Evolutionary conservation across 2,329 filamentous ascomycete genomes (phyloP).

Genomic region (Hortaea werneckii): DNA sequence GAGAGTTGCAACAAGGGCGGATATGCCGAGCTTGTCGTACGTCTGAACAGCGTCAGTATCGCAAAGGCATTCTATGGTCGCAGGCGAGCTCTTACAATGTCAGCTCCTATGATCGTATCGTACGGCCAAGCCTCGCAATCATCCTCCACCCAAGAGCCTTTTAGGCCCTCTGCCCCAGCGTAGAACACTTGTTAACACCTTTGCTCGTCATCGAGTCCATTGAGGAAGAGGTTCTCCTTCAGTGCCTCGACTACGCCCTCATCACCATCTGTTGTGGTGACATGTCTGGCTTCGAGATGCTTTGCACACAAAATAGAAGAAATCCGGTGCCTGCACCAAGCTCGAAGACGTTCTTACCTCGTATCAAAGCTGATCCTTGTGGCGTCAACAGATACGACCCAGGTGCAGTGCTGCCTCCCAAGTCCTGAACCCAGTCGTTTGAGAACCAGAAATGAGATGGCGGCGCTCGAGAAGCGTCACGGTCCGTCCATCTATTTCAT

Average conservation of each 20-base stretch:
- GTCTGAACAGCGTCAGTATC: constrained; percentile 37
- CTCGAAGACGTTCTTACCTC: constrained; percentile 54
- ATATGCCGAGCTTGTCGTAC: constrained; percentile 57
- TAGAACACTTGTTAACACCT: constrained; percentile 45
- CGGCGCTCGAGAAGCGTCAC: constrained; percentile 61
- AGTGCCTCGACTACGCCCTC: constrained; percentile 60
- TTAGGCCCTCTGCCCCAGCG: constrained; percentile 53
- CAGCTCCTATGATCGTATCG: constrained; percentile 63
- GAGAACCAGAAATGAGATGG: constrained; percentile 56
- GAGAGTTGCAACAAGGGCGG: constrained; percentile 55
- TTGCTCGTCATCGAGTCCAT: constrained; percentile 46
- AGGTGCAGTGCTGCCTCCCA: constrained; percentile 74
- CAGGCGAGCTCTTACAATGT: constrained; percentile 43
- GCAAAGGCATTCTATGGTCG: too few relatives aligned
- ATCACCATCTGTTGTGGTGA: constrained; percentile 65
- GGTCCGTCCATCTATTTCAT: constrained; percentile 16
- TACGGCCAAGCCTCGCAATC: constrained; percentile 33
- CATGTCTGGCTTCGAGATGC: constrained; percentile 47
- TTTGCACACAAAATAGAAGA: constrained; percentile 65
- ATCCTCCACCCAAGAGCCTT: constrained; percentile 49
- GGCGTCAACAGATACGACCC: constrained; percentile 51
- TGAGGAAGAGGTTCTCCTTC: constrained; percentile 58
- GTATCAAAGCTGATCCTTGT: constrained; percentile 38
- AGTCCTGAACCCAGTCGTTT: constrained; percentile 67
- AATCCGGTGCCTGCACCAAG: constrained; percentile 70